A percentile compares a stretch with the other conserved stretches of the same genome.
These are phyloP conservation scores for Zopfia rhizophila DNA, from an alignment of 2,329 filamentous ascomycete species.

Conservation along the genomic window DNA sequence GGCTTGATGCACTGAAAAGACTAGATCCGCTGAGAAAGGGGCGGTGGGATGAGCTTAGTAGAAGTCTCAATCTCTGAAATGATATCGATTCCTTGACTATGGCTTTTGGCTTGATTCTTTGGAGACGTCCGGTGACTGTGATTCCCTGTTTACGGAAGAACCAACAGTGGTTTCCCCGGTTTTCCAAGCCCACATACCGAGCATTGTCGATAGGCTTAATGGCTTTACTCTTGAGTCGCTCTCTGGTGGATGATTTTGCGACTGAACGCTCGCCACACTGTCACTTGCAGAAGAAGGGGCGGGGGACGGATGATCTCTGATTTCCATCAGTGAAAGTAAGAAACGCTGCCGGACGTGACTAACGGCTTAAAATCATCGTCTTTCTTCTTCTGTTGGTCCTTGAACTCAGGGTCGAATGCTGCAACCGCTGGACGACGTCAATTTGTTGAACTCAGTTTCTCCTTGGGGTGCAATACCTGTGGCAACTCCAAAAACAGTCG, in stretches of 20 bases:
- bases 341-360: not conserved
- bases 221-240: conserved; percentile 11
- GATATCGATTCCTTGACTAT: conserved; percentile 70
- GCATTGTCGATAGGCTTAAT: conserved; percentile 31
- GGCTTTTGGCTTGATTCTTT: conserved; percentile 68
- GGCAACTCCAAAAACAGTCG: conserved; percentile 41
- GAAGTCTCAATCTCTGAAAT: conserved; percentile 56
- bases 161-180: conserved; percentile 19
- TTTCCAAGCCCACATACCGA: conserved; percentile 48
- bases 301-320: too few relatives aligned
- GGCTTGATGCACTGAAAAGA: conserved; percentile 71
- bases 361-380: conserved; percentile 48
- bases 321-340: conserved; percentile 22
- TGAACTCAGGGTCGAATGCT: conserved; percentile 48
- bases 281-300: too few relatives aligned
- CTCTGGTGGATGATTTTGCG: conserved; percentile 3
- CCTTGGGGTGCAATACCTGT: conserved; percentile 40
- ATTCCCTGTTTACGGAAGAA: conserved; percentile 54
- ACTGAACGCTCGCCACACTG: too few relatives aligned
- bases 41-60: conserved; percentile 78
- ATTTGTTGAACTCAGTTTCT: too few relatives aligned
- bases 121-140: conserved; percentile 67
- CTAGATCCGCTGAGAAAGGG: conserved; percentile 80
- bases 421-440: conserved; percentile 29
- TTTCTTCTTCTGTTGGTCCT: conserved; percentile 41